A percentile compares a stretch with the other conserved stretches of the same genome.
Conservation (phyloP, 352 stramenopile genomes). For the Pythium utonaiense region DNA sequence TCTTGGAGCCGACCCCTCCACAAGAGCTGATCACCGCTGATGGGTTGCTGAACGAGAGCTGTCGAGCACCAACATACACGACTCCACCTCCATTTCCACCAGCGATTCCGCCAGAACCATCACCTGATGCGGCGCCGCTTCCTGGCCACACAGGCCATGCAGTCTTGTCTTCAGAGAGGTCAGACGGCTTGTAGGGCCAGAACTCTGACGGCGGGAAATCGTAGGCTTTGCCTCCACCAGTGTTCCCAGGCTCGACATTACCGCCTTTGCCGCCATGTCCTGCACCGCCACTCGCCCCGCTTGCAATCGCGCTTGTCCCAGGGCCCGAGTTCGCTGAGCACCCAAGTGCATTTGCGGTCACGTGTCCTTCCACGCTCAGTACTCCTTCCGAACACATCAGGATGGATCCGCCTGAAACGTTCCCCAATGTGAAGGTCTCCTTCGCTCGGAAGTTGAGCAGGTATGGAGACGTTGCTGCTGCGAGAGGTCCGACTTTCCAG, state of each 20-base stretch:
- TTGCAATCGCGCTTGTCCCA: conserved; percentile 18
- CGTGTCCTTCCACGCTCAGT: conserved; percentile 25
- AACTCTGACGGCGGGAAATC: conserved; percentile 15
- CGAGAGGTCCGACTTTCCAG: background rate
- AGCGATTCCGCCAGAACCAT: conserved; percentile 37
- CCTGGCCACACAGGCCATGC: conserved; percentile 26
- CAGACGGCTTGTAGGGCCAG: background rate
- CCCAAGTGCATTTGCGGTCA: conserved; percentile 25
- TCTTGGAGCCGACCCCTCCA: conserved; percentile 50
- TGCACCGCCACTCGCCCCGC: conserved; percentile 29
- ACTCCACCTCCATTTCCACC: conserved; percentile 70
- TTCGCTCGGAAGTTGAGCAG: conserved; percentile 22
- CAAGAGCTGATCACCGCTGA: conserved; percentile 41
- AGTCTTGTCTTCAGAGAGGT: background rate
- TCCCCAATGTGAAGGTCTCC: conserved; percentile 19
- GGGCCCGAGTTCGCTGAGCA: conserved; percentile 25
- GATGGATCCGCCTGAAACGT: conserved; percentile 25
- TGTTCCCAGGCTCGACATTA: conserved; percentile 31
- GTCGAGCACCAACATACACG: conserved; percentile 58
- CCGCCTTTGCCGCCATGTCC: conserved; percentile 35
- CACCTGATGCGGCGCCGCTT: conserved; percentile 22
- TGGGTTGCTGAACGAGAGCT: conserved; percentile 40
- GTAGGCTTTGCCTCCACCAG: conserved; percentile 24
- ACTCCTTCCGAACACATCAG: conserved; percentile 23
- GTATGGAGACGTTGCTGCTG: conserved; percentile 10